Evolutionary conservation across 23 red algal genomes (phyloP).

Genomic region (Gracilaria gracilis): DNA sequence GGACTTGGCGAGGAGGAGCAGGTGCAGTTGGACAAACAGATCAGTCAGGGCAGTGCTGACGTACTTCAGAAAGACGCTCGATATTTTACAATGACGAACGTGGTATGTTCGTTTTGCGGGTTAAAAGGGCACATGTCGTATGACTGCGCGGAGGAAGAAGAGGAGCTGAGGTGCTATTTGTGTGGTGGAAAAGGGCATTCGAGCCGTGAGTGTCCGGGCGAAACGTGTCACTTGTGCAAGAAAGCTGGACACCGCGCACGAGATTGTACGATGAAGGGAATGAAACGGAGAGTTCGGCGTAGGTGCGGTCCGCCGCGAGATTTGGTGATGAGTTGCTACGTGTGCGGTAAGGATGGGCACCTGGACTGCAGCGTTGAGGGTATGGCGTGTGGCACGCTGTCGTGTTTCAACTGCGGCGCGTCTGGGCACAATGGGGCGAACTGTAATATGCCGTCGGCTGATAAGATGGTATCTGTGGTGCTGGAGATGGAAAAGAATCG

Average conservation of each 20-base stretch:
- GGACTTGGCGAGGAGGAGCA: background rate
- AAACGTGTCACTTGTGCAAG: conserved; percentile 34
- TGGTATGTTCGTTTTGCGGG: conserved; percentile 55
- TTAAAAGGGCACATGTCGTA: conserved; percentile 64
- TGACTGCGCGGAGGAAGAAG: conserved; percentile 24
- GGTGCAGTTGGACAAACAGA: background rate
- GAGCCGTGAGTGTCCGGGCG: conserved; percentile 19
- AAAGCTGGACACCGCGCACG: conserved; percentile 22
- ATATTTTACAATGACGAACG: conserved; percentile 51
- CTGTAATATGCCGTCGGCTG: conserved; percentile 37
- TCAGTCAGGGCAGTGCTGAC: background rate
- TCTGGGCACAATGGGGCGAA: conserved; percentile 22
- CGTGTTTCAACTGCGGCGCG: conserved; percentile 57
- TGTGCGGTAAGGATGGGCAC: conserved; percentile 49
- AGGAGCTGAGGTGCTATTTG: conserved; percentile 39
- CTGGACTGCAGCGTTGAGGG: conserved; percentile 48
- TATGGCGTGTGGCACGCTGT: conserved; percentile 2
- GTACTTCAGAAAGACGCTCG: conserved; percentile 52
- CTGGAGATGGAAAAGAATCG: conserved; percentile 26
- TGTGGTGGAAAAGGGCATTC: conserved; percentile 45
- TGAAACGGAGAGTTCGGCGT: conserved; percentile 37
- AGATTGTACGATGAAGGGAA: conserved; percentile 5
- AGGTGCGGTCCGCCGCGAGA: conserved; percentile 33
- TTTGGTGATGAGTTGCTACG: conserved; percentile 30
- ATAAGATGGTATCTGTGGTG: conserved; percentile 17